Base-by-base conservation (phyloP, 2,329 filamentous ascomycete genomes). In the Microcyclosporella mali region DNA sequence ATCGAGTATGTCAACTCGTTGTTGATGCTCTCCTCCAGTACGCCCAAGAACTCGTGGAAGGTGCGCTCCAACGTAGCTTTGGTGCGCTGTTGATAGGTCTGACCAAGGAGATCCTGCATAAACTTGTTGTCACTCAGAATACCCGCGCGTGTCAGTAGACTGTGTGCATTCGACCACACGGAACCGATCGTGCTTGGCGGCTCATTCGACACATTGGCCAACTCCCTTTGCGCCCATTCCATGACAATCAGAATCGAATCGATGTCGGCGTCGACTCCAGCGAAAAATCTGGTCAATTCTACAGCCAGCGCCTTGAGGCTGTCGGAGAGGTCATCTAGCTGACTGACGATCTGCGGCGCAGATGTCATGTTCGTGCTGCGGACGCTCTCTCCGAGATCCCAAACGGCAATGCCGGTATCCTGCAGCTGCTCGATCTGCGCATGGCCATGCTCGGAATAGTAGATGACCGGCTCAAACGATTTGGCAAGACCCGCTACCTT, bases 191-290 rank as follows among this genome's bases (percentile, higher is more conserved):
- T 75, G 33, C 76, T 78, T 1, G 77, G 74, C 6, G 81, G 78
- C 15, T 76, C 69, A 16, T 73, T 72, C 48, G 80, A 77, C 43
- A 92, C 70, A 34, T 81, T 81, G 47, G 81, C 74, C 11, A 97
- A 78, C 64, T 95, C 88, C 52, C 88, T 81, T 59, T 84, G 84
- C 11, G 88, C 86, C 90, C 90, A 95, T 61, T 95, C 88, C 88
- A 97, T 95, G 39, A 94, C 88, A 47, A 92, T 84, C 28, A 97
- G 75, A 53, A 95, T 94, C 47, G 84, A 83, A 57, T 95, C 90
- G 56, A 97, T 85, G 59, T 95, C 90, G 18, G 88, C 86, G 57
- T 95, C 88, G 10, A 97, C 88, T 52, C 89, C 87, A 39, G 88
- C 85, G 63, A 95, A 95, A 70, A 97, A 95, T 58, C 83, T 82